phyloP scores from a whole-genome alignment of 1,139 yeast species.

The Candida labiduridarum region DNA sequence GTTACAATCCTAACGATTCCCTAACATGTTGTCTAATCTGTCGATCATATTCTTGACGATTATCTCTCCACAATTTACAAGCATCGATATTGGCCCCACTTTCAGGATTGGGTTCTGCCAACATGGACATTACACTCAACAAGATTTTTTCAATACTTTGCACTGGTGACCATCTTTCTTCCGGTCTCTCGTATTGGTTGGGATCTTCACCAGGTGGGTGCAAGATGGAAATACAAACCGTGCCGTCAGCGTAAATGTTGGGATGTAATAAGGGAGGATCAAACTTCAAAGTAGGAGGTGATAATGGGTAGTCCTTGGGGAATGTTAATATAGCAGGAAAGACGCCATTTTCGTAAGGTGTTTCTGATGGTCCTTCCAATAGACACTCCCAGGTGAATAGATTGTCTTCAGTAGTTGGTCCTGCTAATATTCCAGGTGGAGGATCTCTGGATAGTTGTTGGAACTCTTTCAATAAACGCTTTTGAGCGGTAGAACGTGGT shows the following conservation, averaged over 20 bases:
- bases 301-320: conserved; percentile 88
- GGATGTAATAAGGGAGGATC: conserved; percentile 90
- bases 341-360: conserved; percentile 92
- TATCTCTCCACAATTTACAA: conserved; percentile 90
- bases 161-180: conserved; percentile 97
- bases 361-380: conserved; percentile 89
- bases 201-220: conserved; percentile 99
- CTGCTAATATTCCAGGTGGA: conserved; percentile 95
- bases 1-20: conserved; percentile 62
- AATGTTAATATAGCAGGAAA: conserved; percentile 83
- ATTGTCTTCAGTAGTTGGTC: conserved; percentile 82
- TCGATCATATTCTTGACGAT: conserved; percentile 64
- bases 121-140: conserved; percentile 90
- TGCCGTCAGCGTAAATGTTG: conserved; percentile 90
- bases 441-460: conserved; percentile 84
- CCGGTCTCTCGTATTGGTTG: conserved; percentile 89
- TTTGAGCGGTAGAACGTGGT: conserved; percentile 73
- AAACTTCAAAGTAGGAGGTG: conserved; percentile 86
- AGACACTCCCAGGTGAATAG: conserved; percentile 90
- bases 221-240: conserved; percentile 90
- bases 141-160: conserved; percentile 95
- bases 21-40: conserved; percentile 68
- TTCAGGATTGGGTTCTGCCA: conserved; percentile 95
- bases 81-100: conserved; percentile 98
- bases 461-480: conserved; percentile 82